Evolutionary conservation across 345 rosid genomes (phyloP).

Genomic region (Turnera subulata): DNA sequence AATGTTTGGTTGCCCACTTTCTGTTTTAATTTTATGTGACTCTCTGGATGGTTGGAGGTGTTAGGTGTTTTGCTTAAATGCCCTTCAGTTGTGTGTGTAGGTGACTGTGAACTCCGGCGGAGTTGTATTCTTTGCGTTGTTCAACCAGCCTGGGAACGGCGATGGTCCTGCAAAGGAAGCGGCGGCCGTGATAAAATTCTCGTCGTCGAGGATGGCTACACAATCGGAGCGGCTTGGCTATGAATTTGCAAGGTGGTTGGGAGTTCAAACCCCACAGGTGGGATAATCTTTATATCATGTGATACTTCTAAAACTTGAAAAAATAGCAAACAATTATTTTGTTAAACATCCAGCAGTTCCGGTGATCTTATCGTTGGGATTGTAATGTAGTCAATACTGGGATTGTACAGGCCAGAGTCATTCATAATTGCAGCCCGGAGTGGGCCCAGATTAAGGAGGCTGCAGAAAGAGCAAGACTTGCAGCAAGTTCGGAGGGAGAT

Average conservation of each 20-base stretch:
- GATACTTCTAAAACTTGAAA: slow-evolving; percentile 2
- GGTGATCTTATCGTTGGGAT: background rate
- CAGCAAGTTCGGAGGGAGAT: slow-evolving; percentile 68
- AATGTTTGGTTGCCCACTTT: too few relatives aligned
- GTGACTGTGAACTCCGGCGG: slow-evolving; percentile 98
- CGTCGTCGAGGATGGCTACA: slow-evolving; percentile 98
- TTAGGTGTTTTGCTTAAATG: slow-evolving; percentile 24
- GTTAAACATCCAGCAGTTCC: background rate
- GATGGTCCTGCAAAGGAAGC: slow-evolving; percentile 64
- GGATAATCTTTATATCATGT: slow-evolving; percentile 10
- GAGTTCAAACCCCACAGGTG: slow-evolving; percentile 94
- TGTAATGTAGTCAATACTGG: slow-evolving; percentile 13
- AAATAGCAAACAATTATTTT: slow-evolving; percentile 1
- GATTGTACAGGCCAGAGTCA: slow-evolving; percentile 73
- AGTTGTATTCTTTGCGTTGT: slow-evolving; percentile 95
- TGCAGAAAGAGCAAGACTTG: slow-evolving; percentile 80
- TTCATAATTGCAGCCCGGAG: slow-evolving; percentile 80
- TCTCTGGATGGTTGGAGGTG: too few relatives aligned
- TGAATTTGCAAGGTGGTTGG: slow-evolving; percentile 95
- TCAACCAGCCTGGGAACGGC: slow-evolving; percentile 45
- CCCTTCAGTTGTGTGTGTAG: slow-evolving; percentile 40
- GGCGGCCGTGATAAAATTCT: slow-evolving; percentile 95
- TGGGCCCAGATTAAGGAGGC: slow-evolving; percentile 92
- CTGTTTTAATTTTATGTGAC: too few relatives aligned
- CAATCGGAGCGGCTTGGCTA: slow-evolving; percentile 99